Evolutionary conservation across 257 asterid genomes (phyloP), one percentile per base, ranked within the genome.

Genomic region (Nicotiana sylvestris): DNA sequence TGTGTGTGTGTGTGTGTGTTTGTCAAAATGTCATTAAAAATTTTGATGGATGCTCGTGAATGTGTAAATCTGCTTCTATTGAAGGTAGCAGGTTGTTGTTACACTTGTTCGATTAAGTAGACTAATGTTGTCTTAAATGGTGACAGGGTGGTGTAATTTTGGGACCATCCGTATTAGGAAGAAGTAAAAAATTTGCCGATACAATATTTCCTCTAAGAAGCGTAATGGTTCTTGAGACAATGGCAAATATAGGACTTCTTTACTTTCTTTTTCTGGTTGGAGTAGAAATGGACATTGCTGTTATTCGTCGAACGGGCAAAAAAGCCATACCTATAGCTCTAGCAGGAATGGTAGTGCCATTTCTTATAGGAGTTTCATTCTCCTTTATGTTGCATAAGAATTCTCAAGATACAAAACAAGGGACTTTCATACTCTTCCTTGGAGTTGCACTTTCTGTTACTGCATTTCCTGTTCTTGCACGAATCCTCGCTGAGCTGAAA

Each of bases 401-500:
- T 76, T 29, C 80, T 15, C 80, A 76, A 51, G 80, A 76, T 18
- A 21, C 58, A 15, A 76, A 76, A 51, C 80, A 76, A 3, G 80
- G 64, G 9, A 76, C 15, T 3, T 76, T 76, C 43, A 12, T 76
- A 33, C 80, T 76, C 46, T 76, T 76, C 80, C 80, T 76, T 51
- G 80, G 80, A 6, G 87, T 84, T 5, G 87, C 84, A 16, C 84
- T 84, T 49, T 84, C 84, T 18, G 78, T 81, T 21, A 84, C 87
- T 3, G 84, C 87, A 61, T 84, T 84, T 30, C 87, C 87, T 11
- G 87, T 84, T 43, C 78, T 85, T 78, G 87, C 87, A 13, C 83
- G 87, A 29, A 85, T 85, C 17, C 78, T 85, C 1, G 87, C 87
- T 3, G 85, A 85, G 67, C 37, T 85, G 29, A 85, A 85, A 60